Evolutionary conservation across 148 eudicot genomes (phyloP), one percentile per base, ranked within the genome.

Genomic region (Rhododendron henanense): DNA sequence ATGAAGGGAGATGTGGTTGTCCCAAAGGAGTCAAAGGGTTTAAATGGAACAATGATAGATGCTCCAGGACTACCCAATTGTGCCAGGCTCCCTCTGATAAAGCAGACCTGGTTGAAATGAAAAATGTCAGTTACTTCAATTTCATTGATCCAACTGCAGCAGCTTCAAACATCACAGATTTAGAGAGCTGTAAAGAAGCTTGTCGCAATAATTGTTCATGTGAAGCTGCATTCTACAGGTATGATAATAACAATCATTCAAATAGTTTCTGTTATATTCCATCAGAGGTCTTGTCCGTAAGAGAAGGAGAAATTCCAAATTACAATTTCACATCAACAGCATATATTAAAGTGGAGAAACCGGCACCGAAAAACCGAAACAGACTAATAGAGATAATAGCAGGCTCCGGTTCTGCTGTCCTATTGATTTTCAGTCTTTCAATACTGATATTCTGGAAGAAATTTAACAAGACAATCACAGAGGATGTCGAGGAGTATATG

Each of bases 261-360:
- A 45, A 75, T 33, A 73, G 86, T 5, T 55, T n/a, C 2, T 84
- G 86, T 37, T 84, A 76, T 57, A 53, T 84, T 37, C 86, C 81
- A 19, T 51, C 86, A 0, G 39, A 84, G 55, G 37, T 84, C 19
- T 55, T 84, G 71, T 75, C 86, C 1, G 21, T 84, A 1, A 74
- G 86, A 73, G 37, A 84, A 51, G 86, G 81, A 9, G 13, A 39
- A 55, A 53, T 84, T 25, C 86, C 86, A 18, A 76, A 55, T 33
- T 11, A 55, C 47, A 84, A 76, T 33, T 84, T 84, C 86, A 31
- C 35, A 84, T 53, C 53, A 18, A 45, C 9, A 11, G 21, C 86
- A 6, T 84, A 10, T 55, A 55, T 84, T 10, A 84, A 76, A 65
- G 86, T 76, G 0, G 23, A 75, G 33, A 16, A n/a, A 31, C 45